phyloP scores from a whole-genome alignment of 257 asterid genomes.

The Jaltomata sinuosa region DNA sequence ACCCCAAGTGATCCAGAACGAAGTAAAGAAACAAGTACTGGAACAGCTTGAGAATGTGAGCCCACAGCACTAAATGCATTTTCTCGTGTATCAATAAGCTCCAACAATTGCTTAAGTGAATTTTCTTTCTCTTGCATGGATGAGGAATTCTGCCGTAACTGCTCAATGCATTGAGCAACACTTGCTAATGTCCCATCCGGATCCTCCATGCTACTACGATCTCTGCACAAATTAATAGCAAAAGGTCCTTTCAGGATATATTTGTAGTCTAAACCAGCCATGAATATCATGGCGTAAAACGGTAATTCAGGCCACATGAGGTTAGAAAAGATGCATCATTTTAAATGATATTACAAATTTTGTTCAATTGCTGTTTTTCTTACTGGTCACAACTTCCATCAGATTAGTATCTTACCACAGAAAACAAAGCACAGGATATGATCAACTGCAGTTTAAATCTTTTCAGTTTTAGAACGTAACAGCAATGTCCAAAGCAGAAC shows the following conservation, averaged over 20 bases:
- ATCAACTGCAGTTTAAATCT: background rate
- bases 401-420: background rate
- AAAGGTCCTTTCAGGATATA: background rate
- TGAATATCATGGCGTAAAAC: background rate
- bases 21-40: slow-evolving; percentile 96
- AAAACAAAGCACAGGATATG: background rate
- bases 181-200: slow-evolving; percentile 96
- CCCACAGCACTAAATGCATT: slow-evolving; percentile 96
- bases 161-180: slow-evolving; percentile 95
- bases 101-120: slow-evolving; percentile 71
- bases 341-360: background rate
- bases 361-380: background rate
- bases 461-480: background rate
- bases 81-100: slow-evolving; percentile 73
- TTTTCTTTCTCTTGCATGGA: slow-evolving; percentile 75
- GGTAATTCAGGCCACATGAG: background rate
- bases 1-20: slow-evolving; percentile 90
- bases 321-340: background rate
- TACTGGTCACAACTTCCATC: background rate
- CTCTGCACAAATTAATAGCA: slow-evolving; percentile 39
- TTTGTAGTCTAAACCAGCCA: slow-evolving; percentile 6
- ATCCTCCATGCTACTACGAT: slow-evolving; percentile 94
- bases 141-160: slow-evolving; percentile 79
- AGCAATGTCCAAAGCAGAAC: background rate
- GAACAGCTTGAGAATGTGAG: slow-evolving; percentile 99